Evolutionary conservation across 345 rosid genomes (phyloP), one percentile per base, ranked within the genome.

Genomic region (Populus davidiana): DNA sequence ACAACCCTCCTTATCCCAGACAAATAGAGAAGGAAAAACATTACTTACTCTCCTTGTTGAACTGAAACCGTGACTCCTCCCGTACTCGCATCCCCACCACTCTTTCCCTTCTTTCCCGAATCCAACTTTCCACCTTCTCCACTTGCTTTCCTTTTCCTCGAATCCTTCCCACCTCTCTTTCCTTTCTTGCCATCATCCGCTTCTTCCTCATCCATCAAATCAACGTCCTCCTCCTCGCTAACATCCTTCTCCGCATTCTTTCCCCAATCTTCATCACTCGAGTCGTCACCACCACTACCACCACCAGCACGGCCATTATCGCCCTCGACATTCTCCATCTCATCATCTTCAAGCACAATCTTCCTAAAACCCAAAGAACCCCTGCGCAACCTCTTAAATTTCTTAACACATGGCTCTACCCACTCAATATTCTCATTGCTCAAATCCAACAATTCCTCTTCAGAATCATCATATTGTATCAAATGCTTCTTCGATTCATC

Each of bases 231-330:
- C 59, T 78, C 88, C 25, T 90, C 92, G 65, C 80, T 82, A 7
- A 67, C 75, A 36, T 87, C 89, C 71, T 87, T 88, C 70, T 72
- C 91, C 33, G 20, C 73, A 62, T 85, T 85, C 83, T 77, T 80
- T 43, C 82, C 91, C 98, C 98, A 96, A 95, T 93, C 96, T 71
- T 92, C 94, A 82, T 95, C 98, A 43, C 86, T 86, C n/a, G 94
- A 89, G 79, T 88, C 94, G 82, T 89, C 93, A 73, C 66, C 82
- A 49, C 69, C 76, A 59, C 63, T 81, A 54, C 44, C 63, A 27
- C 31, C 72, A 49, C 33, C 67, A 27, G 14, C 67, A 63, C 33
- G 18, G 52, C 18, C 52, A 47, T 0, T 47, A 47, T 13, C 18
- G 17, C 17, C 52, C 52, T 47, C 85, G 64, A 61, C 81, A 72